A percentile compares a stretch with the other conserved stretches of the same genome.
These are phyloP conservation scores for Pochonia chlamydosporia DNA, from an alignment of 2,329 filamentous ascomycete species.

Conservation along the genomic window DNA sequence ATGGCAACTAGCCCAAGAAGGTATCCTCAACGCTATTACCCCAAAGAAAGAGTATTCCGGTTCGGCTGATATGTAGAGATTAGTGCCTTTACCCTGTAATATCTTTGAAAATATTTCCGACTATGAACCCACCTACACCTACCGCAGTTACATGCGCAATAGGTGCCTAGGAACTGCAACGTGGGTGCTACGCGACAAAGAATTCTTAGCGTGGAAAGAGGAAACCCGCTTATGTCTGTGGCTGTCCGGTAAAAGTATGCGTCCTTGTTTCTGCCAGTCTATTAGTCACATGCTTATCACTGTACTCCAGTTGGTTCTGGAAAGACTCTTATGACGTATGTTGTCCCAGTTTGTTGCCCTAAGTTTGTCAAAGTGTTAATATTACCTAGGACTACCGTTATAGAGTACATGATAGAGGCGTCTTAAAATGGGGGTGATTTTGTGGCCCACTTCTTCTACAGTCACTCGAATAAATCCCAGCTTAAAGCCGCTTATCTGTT, in stretches of 20 bases:
- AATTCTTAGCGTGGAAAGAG: not conserved
- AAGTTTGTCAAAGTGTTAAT: not conserved
- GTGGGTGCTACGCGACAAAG: not conserved
- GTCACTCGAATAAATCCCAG: not conserved
- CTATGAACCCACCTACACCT: not conserved
- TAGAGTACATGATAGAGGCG: not conserved
- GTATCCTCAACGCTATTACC: not conserved
- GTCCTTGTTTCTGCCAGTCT: not conserved
- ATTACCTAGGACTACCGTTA: not conserved
- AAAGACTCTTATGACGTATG: not conserved
- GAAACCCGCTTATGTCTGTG: not conserved
- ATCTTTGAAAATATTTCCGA: not conserved
- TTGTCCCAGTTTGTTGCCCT: not conserved
- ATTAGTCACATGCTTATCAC: not conserved
- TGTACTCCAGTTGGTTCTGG: conserved; percentile 1
- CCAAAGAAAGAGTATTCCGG: not conserved
- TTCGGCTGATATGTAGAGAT: not conserved
- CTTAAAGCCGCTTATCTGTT: not conserved
- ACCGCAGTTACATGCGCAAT: not conserved
- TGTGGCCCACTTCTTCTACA: conserved; percentile 1
- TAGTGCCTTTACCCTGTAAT: not conserved
- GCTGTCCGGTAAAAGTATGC: conserved; percentile 1
- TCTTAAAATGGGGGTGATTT: not conserved
- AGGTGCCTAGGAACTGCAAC: conserved; percentile 1
- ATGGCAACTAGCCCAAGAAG: not conserved